Evolutionary conservation across 192 early-diverging fungal species (phyloP).

Genomic region (Coemansia sp.): DNA sequence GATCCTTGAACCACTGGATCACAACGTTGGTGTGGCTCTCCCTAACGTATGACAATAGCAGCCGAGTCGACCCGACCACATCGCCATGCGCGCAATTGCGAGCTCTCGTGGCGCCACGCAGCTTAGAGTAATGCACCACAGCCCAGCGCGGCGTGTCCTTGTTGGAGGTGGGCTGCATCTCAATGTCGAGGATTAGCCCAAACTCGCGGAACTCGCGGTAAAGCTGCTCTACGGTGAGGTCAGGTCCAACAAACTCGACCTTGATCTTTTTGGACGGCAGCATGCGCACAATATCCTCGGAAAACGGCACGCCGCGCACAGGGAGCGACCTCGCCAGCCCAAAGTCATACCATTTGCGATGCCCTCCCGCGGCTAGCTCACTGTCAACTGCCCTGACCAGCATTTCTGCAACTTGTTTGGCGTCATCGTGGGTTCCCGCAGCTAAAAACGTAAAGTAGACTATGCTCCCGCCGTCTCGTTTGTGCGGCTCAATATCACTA

Average conservation of each 20-base stretch:
- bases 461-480: slow-evolving; percentile 45
- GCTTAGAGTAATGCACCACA: slow-evolving; percentile 70
- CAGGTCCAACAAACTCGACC: slow-evolving; percentile 76
- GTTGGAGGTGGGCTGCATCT: slow-evolving; percentile 54
- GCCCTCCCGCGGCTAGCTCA: slow-evolving; percentile 55
- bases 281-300: slow-evolving; percentile 65
- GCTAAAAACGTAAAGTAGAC: slow-evolving; percentile 42
- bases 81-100: slow-evolving; percentile 90
- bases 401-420: slow-evolving; percentile 8
- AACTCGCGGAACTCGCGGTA: slow-evolving; percentile 73
- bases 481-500: slow-evolving; percentile 33
- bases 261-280: slow-evolving; percentile 53
- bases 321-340: slow-evolving; percentile 60
- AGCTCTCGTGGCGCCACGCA: slow-evolving; percentile 85
- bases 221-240: slow-evolving; percentile 63
- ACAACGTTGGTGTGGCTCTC: slow-evolving; percentile 57
- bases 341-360: slow-evolving; percentile 68
- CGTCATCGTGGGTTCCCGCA: slow-evolving; percentile 1
- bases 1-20: slow-evolving; percentile 66
- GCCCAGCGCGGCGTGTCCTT: slow-evolving; percentile 83
- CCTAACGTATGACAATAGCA: slow-evolving; percentile 62
- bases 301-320: slow-evolving; percentile 67
- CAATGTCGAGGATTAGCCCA: slow-evolving; percentile 81
- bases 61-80: slow-evolving; percentile 61
- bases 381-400: slow-evolving; percentile 31